These are phyloP conservation scores for Stemphylium lycopersici DNA, from an alignment of 2,329 filamentous ascomycete genomes.

Conservation along the genomic window DNA sequence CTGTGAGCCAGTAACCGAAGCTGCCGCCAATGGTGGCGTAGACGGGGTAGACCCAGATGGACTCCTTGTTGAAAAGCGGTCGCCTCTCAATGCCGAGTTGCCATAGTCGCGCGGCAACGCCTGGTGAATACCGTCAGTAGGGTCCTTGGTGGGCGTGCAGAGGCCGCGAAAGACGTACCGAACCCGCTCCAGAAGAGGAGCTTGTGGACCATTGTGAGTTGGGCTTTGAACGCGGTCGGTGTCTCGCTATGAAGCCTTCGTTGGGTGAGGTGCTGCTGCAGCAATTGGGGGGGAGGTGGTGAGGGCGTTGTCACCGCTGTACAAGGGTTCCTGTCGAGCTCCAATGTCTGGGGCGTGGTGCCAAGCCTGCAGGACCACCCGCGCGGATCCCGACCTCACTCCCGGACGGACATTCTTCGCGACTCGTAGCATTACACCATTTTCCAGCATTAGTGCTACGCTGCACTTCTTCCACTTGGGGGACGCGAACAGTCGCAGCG, in stretches of 20 bases:
- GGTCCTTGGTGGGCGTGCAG: constrained; percentile 16
- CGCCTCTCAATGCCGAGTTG: constrained; percentile 99
- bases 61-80: constrained; percentile 83
- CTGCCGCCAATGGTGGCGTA: constrained; percentile 85
- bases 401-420: constrained; percentile 6
- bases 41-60: constrained; percentile 89
- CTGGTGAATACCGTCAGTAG: constrained; percentile 56
- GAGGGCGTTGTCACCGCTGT: constrained; percentile 29
- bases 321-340: constrained; percentile 18
- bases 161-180: constrained; percentile 65
- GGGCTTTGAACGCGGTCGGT: background rate
- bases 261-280: constrained; percentile 16
- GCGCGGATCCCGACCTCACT: constrained; percentile 21
- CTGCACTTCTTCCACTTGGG: constrained; percentile 5
- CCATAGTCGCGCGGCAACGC: constrained; percentile 90
- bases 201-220: constrained; percentile 57
- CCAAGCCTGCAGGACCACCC: constrained; percentile 21
- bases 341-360: background rate
- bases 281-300: constrained; percentile 24
- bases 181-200: constrained; percentile 88
- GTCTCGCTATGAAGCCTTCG: constrained; percentile 8
- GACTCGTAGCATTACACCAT: constrained; percentile 5
- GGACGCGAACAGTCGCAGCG: constrained; percentile 1
- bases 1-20: constrained; percentile 97
- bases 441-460: constrained; percentile 3